phyloP scores from a whole-genome alignment of 2,329 filamentous ascomycete genomes.

The Didymella exigua region DNA sequence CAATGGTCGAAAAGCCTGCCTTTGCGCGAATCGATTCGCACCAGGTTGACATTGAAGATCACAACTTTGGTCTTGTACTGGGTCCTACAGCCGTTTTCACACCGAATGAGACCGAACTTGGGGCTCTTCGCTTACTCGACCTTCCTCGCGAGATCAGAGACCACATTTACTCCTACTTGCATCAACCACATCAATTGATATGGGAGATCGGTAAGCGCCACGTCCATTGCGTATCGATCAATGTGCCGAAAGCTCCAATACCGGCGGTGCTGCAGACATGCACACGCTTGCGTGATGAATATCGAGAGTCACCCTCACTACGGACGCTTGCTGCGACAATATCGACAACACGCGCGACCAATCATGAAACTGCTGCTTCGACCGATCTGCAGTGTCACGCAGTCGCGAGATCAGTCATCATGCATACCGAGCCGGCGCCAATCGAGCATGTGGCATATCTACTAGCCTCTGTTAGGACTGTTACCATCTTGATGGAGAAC shows the following conservation, averaged over 20 bases:
- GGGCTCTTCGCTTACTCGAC: background rate
- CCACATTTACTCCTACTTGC: constrained; percentile 13
- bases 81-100: background rate
- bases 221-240: constrained; percentile 6
- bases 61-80: background rate
- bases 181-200: background rate
- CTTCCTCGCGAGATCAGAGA: constrained; percentile 18
- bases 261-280: constrained; percentile 10
- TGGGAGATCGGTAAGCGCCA: constrained; percentile 13
- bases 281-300: constrained; percentile 12
- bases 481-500: constrained; percentile 6
- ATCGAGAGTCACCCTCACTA: constrained; percentile 1
- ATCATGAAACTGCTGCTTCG: constrained; percentile 6
- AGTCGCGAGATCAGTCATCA: constrained; percentile 5
- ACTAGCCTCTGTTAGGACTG: background rate
- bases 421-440: constrained; percentile 3
- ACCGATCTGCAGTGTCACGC: constrained; percentile 13
- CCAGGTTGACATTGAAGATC: background rate
- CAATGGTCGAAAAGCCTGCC: background rate
- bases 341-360: constrained; percentile 10
- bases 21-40: constrained; percentile 15
- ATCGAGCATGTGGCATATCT: constrained; percentile 11
- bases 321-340: constrained; percentile 4
- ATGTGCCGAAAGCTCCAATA: constrained; percentile 3
- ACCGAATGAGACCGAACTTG: background rate